These are phyloP conservation scores for Cyclotella cryptica DNA, from an alignment of 108 stramenopile genomes.

Conservation along the genomic window DNA sequence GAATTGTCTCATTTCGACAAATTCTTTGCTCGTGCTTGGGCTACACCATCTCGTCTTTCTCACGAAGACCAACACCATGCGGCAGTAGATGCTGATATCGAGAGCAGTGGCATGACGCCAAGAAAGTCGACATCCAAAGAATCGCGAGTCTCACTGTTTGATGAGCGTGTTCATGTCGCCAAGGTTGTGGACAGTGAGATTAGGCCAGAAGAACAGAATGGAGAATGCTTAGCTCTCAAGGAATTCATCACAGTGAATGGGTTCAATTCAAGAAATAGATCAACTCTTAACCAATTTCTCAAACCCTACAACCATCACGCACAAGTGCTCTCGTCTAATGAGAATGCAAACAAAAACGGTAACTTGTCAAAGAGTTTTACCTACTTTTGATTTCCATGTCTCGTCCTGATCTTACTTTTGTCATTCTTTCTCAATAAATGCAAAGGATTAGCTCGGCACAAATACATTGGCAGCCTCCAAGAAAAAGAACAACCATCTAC, in stretches of 20 bases:
- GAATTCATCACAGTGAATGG: constrained; percentile 49
- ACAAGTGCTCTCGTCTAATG: neutral
- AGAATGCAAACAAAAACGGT: constrained; percentile 17
- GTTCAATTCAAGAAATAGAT: constrained; percentile 41
- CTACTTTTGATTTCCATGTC: neutral
- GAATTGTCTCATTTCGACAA: constrained; percentile 62
- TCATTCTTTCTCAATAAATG: neutral
- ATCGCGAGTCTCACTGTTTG: constrained; percentile 36
- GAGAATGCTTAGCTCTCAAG: constrained; percentile 18
- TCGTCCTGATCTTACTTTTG: neutral
- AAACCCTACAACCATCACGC: constrained; percentile 27
- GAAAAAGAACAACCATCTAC: constrained; percentile 29
- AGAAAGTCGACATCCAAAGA: constrained; percentile 35
- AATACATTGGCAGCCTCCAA: constrained; percentile 47
- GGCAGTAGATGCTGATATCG: constrained; percentile 54
- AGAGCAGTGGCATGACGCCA: constrained; percentile 38
- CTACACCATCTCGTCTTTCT: constrained; percentile 76
- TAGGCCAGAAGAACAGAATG: constrained; percentile 21
- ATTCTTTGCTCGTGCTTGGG: constrained; percentile 74
- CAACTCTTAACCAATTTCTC: constrained; percentile 48
- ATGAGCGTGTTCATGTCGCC: constrained; percentile 47
- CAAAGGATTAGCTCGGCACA: constrained; percentile 8
- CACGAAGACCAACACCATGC: constrained; percentile 73
- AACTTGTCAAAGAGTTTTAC: neutral
- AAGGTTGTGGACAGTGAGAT: constrained; percentile 20